Conservation (phyloP, 1,139 yeast genomes). For the Meyerozyma carpophila region DNA sequence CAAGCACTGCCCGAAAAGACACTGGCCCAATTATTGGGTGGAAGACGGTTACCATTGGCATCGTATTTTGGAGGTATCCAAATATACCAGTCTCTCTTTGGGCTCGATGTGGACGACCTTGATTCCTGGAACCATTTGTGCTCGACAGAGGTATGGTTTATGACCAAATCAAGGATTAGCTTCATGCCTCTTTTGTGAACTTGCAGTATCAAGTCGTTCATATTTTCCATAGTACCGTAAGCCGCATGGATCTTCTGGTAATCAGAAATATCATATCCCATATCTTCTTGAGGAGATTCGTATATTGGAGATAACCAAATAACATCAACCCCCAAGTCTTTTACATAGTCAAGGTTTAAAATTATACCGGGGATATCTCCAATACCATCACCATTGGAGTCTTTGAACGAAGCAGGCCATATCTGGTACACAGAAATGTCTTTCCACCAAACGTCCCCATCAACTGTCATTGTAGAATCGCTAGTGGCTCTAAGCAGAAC, state of each 20-base stretch:
- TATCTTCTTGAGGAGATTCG: conserved; percentile 13
- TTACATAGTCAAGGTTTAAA: conserved; percentile 11
- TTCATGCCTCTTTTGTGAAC: conserved; percentile 11
- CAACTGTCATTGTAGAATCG: not conserved
- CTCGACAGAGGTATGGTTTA: conserved; percentile 11
- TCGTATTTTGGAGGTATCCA: conserved; percentile 12
- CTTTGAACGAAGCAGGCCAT: conserved; percentile 14
- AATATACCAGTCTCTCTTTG: conserved; percentile 13
- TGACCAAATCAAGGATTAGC: conserved; percentile 12
- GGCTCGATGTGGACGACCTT: conserved; percentile 9
- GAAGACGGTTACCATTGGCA: conserved; percentile 10
- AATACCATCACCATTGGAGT: conserved; percentile 13
- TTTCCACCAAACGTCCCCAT: conserved; percentile 9
- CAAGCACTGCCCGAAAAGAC: conserved; percentile 12
- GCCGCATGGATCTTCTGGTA: conserved; percentile 11
- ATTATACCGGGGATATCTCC: conserved; percentile 13
- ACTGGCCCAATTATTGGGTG: conserved; percentile 13
- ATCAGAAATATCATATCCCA: conserved; percentile 13
- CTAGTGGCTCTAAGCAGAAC: too few species aligned
- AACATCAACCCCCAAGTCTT: conserved; percentile 11
- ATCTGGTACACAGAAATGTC: conserved; percentile 12
- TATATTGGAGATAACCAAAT: conserved; percentile 12
- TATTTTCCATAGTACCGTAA: conserved; percentile 12
- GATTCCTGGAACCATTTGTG: conserved; percentile 13
- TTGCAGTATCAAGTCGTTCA: conserved; percentile 10